phyloP scores from a whole-genome alignment of 345 rosid species.

The Euphorbia pulcherrima region DNA sequence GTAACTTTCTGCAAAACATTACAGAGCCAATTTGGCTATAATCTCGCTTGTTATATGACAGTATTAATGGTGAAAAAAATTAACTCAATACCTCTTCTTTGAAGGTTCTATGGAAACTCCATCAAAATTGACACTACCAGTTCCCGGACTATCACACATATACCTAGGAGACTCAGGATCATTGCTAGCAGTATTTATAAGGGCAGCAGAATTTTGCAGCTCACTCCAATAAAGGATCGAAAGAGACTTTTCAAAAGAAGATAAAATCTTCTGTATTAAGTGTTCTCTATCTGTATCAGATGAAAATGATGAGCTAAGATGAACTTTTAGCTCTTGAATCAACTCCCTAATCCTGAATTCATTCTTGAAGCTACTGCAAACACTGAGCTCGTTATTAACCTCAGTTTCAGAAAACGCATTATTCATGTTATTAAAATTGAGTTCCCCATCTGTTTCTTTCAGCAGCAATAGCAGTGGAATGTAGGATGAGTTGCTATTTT shows the following conservation, averaged over 20 bases:
- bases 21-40: neutral
- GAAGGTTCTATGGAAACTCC: neutral
- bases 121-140: neutral
- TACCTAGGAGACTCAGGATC: conserved; percentile 15
- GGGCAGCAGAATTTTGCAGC: conserved; percentile 22
- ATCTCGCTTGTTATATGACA: too few relatives aligned
- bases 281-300: conserved; percentile 17
- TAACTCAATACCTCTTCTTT: neutral
- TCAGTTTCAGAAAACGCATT: neutral
- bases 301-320: conserved; percentile 17
- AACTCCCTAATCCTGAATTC: conserved; percentile 19
- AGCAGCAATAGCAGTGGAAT: neutral
- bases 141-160: neutral
- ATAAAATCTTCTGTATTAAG: conserved; percentile 20
- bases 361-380: neutral
- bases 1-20: neutral
- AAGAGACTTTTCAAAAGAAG: conserved; percentile 29
- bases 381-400: neutral
- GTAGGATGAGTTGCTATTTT: neutral
- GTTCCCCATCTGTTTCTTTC: neutral
- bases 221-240: conserved; percentile 24
- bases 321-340: conserved; percentile 17
- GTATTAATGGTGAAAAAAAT: too few relatives aligned
- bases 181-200: neutral
- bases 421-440: neutral